Evolutionary conservation across 2,329 filamentous ascomycete species (phyloP).

Genomic region (Orbilia brochopaga): DNA sequence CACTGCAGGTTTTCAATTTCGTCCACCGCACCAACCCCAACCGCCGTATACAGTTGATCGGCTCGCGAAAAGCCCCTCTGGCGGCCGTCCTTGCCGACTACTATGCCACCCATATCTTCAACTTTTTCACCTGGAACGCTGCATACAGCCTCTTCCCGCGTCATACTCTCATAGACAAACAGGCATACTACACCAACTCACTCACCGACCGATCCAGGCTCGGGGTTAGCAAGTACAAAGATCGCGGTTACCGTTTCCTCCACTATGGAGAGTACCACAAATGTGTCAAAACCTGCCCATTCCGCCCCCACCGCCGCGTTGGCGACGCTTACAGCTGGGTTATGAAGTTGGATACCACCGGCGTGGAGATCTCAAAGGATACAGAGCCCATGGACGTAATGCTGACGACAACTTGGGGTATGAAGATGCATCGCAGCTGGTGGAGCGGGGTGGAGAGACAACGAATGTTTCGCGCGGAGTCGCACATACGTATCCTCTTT

Average conservation of each 20-base stretch:
- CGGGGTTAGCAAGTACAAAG: conserved; percentile 26
- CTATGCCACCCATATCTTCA: conserved; percentile 46
- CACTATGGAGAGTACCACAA: conserved; percentile 23
- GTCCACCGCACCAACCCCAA: background rate
- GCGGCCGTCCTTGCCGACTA: conserved; percentile 31
- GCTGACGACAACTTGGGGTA: conserved; percentile 26
- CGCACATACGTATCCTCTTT: background rate
- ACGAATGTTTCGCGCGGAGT: background rate
- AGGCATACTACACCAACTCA: conserved; percentile 12
- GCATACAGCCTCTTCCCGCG: conserved; percentile 45
- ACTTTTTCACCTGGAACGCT: conserved; percentile 42
- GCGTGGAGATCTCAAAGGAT: conserved; percentile 6
- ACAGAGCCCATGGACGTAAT: conserved; percentile 16
- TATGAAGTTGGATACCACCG: conserved; percentile 33
- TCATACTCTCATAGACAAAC: conserved; percentile 29
- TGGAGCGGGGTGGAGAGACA: conserved; percentile 13
- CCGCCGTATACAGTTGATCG: conserved; percentile 40
- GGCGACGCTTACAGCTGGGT: conserved; percentile 42
- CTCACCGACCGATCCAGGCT: background rate
- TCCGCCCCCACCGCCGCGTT: conserved; percentile 31
- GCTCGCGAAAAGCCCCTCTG: conserved; percentile 3
- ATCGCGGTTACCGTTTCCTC: conserved; percentile 20
- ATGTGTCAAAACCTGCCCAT: conserved; percentile 37
- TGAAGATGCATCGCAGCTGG: conserved; percentile 40
- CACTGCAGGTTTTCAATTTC: conserved; percentile 38